phyloP scores from a whole-genome alignment of 1,284 basidiomycete species.

The Lentinula novae-zelandiae region DNA sequence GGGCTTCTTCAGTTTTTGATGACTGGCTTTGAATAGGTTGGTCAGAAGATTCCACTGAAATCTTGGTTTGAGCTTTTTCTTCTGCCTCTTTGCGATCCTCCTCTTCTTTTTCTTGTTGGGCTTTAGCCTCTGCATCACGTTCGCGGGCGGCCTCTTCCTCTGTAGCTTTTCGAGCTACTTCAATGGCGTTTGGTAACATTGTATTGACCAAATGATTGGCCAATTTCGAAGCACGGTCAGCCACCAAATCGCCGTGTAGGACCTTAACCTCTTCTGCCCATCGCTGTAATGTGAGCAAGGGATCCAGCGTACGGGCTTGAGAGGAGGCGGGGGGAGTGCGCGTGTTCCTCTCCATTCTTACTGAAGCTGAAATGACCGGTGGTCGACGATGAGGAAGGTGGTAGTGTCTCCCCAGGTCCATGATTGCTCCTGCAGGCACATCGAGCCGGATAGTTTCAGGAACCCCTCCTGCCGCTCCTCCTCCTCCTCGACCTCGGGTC shows the following conservation, averaged over 20 bases:
- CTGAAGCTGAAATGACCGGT: conserved; percentile 46
- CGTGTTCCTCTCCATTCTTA: conserved; percentile 57
- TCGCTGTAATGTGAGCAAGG: conserved; percentile 80
- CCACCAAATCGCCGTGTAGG: conserved; percentile 70
- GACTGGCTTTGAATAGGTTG: background rate
- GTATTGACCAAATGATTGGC: conserved; percentile 73
- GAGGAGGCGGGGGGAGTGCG: conserved; percentile 44
- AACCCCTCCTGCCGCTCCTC: conserved; percentile 18
- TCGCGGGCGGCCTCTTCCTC: conserved; percentile 40
- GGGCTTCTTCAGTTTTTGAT: background rate
- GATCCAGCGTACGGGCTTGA: conserved; percentile 64
- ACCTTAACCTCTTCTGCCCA: conserved; percentile 91
- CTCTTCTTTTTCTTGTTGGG: conserved; percentile 35
- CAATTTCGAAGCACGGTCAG: conserved; percentile 65
- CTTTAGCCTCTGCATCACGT: conserved; percentile 40
- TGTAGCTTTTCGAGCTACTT: conserved; percentile 55
- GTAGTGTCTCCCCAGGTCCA: conserved; percentile 50
- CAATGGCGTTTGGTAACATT: conserved; percentile 79
- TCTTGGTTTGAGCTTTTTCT: conserved; percentile 27
- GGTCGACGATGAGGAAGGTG: conserved; percentile 38
- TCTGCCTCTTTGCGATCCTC: conserved; percentile 26
- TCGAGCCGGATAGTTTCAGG: conserved; percentile 73
- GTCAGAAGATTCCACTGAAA: background rate
- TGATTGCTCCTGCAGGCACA: conserved; percentile 59
- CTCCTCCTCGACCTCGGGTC: conserved; percentile 49